Conservation (phyloP, 306 rosid genomes). For the Fagus crenata region DNA sequence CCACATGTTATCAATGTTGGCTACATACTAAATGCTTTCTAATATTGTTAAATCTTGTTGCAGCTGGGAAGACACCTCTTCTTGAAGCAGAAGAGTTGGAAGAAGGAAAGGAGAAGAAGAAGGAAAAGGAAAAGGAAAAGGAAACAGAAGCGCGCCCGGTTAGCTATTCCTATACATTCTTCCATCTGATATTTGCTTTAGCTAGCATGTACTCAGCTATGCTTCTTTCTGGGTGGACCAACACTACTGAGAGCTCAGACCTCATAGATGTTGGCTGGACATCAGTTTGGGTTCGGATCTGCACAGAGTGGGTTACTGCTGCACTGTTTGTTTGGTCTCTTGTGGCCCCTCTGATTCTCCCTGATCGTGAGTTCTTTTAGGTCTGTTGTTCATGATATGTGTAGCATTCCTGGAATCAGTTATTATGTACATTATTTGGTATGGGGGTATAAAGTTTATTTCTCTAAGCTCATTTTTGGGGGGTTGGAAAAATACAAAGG, state of each 20-base stretch:
- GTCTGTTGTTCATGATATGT: not conserved
- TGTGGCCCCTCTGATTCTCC: constrained; percentile 63
- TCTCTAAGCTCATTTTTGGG: not conserved
- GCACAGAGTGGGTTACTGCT: constrained; percentile 89
- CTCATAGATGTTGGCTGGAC: constrained; percentile 96
- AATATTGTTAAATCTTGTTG: constrained; percentile 11
- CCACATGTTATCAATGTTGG: not conserved
- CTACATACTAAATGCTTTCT: not conserved
- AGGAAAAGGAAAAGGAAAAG: constrained; percentile 17
- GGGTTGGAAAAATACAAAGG: not conserved
- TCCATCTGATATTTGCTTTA: constrained; percentile 89
- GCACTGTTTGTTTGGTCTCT: constrained; percentile 78
- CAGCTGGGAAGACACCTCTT: constrained; percentile 69
- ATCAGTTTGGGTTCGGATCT: constrained; percentile 90
- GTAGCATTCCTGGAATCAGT: not conserved
- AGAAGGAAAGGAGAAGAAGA: constrained; percentile 62
- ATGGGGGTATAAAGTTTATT: not conserved
- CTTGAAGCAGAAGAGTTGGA: constrained; percentile 64
- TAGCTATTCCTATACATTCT: constrained; percentile 84
- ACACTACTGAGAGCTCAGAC: constrained; percentile 67
- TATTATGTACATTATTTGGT: not conserved
- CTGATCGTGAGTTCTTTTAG: constrained; percentile 78
- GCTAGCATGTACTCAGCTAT: constrained; percentile 97
- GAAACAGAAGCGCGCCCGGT: constrained; percentile 72
- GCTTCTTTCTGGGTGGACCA: constrained; percentile 98